These are phyloP conservation scores for Sporothrix phasma DNA, from an alignment of 2,329 filamentous ascomycete genomes.

Conservation along the genomic window DNA sequence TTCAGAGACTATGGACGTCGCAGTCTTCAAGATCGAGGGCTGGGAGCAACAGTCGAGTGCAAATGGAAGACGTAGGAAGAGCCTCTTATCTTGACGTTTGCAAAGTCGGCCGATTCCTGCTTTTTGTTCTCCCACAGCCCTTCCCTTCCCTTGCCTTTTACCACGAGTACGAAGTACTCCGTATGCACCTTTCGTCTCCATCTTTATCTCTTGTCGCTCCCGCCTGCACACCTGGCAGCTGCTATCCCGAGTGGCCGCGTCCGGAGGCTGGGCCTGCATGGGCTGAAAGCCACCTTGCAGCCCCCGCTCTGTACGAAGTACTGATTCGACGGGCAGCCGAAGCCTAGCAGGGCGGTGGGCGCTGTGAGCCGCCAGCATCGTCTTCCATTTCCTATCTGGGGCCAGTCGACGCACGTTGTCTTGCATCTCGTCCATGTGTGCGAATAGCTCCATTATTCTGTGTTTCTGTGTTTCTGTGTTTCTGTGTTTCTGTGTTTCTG, in stretches of 20 bases:
- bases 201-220: neutral
- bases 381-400: neutral
- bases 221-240: neutral
- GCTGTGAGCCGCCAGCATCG: neutral
- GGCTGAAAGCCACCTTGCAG: conserved; percentile 8
- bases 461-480: no score
- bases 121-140: neutral
- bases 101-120: neutral
- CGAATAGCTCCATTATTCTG: no score
- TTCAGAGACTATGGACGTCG: no score
- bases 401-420: neutral
- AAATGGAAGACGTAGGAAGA: neutral
- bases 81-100: neutral
- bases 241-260: neutral
- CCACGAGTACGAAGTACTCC: no score
- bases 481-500: no score
- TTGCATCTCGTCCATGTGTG: neutral
- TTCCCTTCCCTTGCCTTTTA: no score
- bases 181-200: neutral
- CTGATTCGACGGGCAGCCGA: conserved; percentile 2
- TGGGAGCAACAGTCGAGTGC: neutral
- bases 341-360: neutral
- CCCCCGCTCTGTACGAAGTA: conserved; percentile 1
- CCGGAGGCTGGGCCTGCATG: conserved; percentile 12
- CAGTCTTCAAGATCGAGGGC: no score